Percentiles rank a stretch among this genome's conserved stretches.
Conservation (phyloP, 2,329 filamentous ascomycete species). For the Tolypocladium pustulatum region DNA sequence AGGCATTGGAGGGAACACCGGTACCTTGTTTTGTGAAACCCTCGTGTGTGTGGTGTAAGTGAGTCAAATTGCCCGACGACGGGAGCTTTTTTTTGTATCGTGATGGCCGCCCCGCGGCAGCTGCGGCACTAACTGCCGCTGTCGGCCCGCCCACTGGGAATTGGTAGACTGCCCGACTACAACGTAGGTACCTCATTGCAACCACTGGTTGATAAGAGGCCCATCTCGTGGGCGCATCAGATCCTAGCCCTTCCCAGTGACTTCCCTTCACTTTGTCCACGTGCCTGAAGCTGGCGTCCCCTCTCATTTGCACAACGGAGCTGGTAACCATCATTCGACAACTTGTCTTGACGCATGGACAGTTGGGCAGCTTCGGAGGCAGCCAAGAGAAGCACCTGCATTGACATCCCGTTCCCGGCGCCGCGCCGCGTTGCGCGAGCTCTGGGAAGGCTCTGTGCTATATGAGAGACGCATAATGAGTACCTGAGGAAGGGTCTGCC, state of each 20-base stretch:
- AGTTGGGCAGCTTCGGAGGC: not conserved
- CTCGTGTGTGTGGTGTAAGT: conserved; percentile 1
- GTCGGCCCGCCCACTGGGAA: not conserved
- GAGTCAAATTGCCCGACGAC: conserved; percentile 1
- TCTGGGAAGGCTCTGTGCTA: not conserved
- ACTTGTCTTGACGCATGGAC: not conserved
- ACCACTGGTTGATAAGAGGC: not conserved
- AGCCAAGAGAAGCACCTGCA: not conserved
- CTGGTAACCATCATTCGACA: not conserved
- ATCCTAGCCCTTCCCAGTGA: not conserved
- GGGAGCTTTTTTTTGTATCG: not conserved
- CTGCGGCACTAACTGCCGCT: not conserved
- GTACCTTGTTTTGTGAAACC: not conserved
- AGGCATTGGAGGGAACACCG: not conserved
- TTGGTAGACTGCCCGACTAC: too few species aligned
- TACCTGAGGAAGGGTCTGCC: not conserved
- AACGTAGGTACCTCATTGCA: not conserved
- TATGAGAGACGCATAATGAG: not conserved
- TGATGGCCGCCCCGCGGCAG: not conserved
- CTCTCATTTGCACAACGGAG: not conserved
- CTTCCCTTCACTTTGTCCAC: not conserved
- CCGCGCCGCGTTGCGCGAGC: not conserved
- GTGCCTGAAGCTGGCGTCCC: not conserved
- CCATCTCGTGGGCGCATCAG: not conserved
- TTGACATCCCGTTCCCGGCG: not conserved